phyloP scores from a whole-genome alignment of 2,329 filamentous ascomycete species.

The Aaosphaeria arxii region DNA sequence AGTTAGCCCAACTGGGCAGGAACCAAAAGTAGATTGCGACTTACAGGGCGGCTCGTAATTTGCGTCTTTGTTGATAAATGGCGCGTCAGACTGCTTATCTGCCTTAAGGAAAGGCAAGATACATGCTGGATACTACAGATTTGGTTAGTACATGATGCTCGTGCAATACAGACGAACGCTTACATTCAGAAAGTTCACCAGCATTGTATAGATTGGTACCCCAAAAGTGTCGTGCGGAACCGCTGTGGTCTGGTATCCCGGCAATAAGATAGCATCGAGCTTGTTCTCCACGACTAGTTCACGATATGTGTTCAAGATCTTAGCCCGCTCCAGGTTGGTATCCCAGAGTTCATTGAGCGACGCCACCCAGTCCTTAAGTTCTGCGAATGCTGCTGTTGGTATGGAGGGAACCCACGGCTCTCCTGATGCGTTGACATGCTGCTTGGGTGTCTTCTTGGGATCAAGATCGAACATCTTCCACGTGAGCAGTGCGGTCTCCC shows the following conservation, averaged over 20 bases:
- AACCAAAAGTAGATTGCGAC: slow-evolving; percentile 9
- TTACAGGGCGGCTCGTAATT: slow-evolving; percentile 35
- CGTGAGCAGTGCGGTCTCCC: slow-evolving; percentile 32
- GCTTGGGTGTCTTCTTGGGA: slow-evolving; percentile 28
- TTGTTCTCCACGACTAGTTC: slow-evolving; percentile 40
- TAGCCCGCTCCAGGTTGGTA: slow-evolving; percentile 38
- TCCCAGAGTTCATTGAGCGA: slow-evolving; percentile 41
- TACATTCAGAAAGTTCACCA: slow-evolving; percentile 54
- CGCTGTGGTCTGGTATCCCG: slow-evolving; percentile 50
- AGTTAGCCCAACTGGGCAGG: background rate
- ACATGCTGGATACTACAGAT: slow-evolving; percentile 48
- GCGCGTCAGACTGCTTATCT: slow-evolving; percentile 40
- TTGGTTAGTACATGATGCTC: slow-evolving; percentile 2
- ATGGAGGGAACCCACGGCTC: slow-evolving; percentile 47
- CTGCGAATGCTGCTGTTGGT: slow-evolving; percentile 24
- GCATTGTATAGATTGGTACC: slow-evolving; percentile 44
- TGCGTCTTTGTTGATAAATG: slow-evolving; percentile 25
- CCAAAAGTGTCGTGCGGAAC: slow-evolving; percentile 53
- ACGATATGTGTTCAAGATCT: slow-evolving; percentile 41
- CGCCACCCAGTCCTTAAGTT: slow-evolving; percentile 28
- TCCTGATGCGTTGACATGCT: slow-evolving; percentile 35
- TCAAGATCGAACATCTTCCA: slow-evolving; percentile 45
- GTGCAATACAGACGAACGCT: slow-evolving; percentile 14
- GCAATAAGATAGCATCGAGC: slow-evolving; percentile 52
- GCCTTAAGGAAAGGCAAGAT: slow-evolving; percentile 47